Evolutionary conservation across 2,329 filamentous ascomycete species (phyloP).

Genomic region (Pseudogymnoascus sp.): DNA sequence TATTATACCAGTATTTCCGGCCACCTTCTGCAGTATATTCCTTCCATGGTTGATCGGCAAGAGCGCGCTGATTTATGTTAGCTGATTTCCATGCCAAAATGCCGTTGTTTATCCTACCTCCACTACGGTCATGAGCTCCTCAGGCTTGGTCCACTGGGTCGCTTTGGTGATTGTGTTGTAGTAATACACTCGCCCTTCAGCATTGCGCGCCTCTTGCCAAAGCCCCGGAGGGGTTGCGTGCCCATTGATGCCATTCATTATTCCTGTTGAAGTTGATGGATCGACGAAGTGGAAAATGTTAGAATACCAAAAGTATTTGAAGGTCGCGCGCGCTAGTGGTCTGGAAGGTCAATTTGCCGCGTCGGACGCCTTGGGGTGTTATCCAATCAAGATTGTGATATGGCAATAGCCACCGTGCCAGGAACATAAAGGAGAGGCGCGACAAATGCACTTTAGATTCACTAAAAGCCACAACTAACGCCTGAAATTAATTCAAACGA

Average conservation of each 20-base stretch:
- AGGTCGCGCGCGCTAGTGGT: conserved; percentile 3
- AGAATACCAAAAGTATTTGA: conserved; percentile 1
- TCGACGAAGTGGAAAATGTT: not conserved
- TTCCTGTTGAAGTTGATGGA: conserved; percentile 11
- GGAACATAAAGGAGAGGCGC: not conserved
- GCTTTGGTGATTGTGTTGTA: conserved; percentile 79
- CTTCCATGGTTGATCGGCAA: conserved; percentile 82
- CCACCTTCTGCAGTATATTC: conserved; percentile 83
- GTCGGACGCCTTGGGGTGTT: not conserved
- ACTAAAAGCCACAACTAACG: not conserved
- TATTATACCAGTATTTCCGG: conserved; percentile 92
- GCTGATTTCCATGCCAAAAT: conserved; percentile 16
- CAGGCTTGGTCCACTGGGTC: conserved; percentile 91
- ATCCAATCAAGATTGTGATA: conserved; percentile 6
- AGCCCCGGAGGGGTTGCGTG: conserved; percentile 36
- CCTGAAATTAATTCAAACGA: not conserved
- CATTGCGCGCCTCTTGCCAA: conserved; percentile 76
- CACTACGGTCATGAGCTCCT: conserved; percentile 74
- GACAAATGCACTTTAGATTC: not conserved
- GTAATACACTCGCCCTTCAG: conserved; percentile 82
- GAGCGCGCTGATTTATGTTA: conserved; percentile 52
- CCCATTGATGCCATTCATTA: conserved; percentile 26
- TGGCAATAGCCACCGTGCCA: not conserved
- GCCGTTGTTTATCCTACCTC: conserved; percentile 50
- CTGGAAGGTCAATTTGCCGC: not conserved